Base-by-base conservation (phyloP, 2,329 filamentous ascomycete genomes). In the Macrophomina tecta region DNA sequence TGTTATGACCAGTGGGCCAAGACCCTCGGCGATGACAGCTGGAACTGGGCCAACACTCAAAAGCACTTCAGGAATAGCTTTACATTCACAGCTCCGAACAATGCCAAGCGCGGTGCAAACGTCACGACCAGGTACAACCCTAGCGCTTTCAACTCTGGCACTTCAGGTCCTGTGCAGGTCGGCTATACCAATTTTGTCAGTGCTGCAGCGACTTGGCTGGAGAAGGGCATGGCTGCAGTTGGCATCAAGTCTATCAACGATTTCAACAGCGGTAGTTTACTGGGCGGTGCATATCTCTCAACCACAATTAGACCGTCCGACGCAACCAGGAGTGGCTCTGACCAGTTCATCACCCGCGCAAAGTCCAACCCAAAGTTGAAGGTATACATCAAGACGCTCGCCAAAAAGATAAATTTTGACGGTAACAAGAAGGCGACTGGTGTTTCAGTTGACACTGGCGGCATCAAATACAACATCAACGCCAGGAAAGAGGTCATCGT, bases 401-500 rank as follows among this genome's bases (percentile, higher is more conserved):
- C 74, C 0, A 72, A 75, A 52, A 75, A 74, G 61, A 75, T 81
- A 38, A 36, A 80, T 3, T 80, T 81, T 68, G 65, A 77, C 53
- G 49, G 11, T 3, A 46, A 65, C 40, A 72, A 73, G 61, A 69
- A 38, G 2, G 74, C 74, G 1, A 74, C 67, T 4, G 73, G 73
- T 23, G 73, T 74, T 4, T 34, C 40, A 2, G 66, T 74, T 9
- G 52, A 68, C 3, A 69, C 69, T 0, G 38, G 52, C 7, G 69
- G 69, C 1, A 42, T 52, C 53, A 34, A 45, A 2, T 73, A 70
- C 18, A 69, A 49, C n/a, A 67, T 75, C 8, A 68, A 55, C 0
- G 78, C 79, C 1, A 75, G 71, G 12, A 78, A 79, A 48, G 81
- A 83, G 69, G 78, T 83, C 30, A 80, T 84, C 32, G 65, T 83